Base-by-base conservation (phyloP, 495 filamentous ascomycete species). In the Aspergillus ellipticus region DNA sequence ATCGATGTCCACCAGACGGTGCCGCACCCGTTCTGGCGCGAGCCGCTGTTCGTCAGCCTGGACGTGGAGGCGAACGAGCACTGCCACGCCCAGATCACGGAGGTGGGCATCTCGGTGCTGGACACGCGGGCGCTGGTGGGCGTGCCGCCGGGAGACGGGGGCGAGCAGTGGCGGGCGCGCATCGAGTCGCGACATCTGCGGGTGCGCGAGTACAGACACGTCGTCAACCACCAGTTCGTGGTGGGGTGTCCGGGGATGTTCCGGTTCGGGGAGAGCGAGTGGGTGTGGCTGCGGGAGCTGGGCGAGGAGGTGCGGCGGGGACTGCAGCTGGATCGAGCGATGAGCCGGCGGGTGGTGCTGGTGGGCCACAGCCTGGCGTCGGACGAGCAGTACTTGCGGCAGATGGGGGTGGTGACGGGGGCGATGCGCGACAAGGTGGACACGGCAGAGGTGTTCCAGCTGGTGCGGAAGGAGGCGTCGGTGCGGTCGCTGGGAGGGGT, bases 21-120 rank as follows among this genome's bases (percentile, higher is more conserved):
- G 4, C 79, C 73, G 8, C 77, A 74, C 52, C 68, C 73, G 2
- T 82, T 82, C 58, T 70, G 78, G 16, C 59, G 72, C 19, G 74
- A 79, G 35, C 81, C 87, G 1, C 72, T 95, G 20, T 90, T 98
- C 61, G 73, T 96, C 53, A 84, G 79, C 57, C 72, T 96, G 42
- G 93, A 98, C 63, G 66, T 92, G 28, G 94, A 98, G 67, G 82
- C 85, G 7, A 93, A 85, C 57, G 93, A 97, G 69, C 64, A 67
- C 22, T 71, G 83, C 51, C 75, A 79, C 4, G 70, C 73, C 43
- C 62, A 78, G 2, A 74, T 97, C 56, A 96, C 91, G 4, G 94
- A 98, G 66, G 77, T 98, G 51, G 94, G 94, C 31, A 77, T 98
- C 46, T 85, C 90, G 8, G 84, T 81, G 9, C 82, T 98, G 19